Evolutionary conservation across 1,284 basidiomycete species (phyloP).

Genomic region (Coriolopsis trogii): DNA sequence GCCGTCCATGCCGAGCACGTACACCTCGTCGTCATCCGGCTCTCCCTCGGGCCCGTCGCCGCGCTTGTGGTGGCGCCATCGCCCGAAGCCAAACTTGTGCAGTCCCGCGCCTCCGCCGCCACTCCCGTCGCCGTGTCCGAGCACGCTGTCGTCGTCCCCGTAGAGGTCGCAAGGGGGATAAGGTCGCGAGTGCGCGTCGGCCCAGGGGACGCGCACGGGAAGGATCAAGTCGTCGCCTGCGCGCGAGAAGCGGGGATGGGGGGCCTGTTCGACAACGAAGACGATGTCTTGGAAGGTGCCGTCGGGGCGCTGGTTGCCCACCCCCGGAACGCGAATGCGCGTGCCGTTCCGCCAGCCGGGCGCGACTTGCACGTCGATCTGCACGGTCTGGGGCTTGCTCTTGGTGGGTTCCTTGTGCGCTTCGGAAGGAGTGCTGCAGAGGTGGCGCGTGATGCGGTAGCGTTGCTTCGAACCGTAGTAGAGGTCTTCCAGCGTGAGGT

Average conservation of each 20-base stretch:
- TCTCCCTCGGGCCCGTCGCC: constrained; percentile 14
- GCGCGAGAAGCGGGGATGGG: constrained; percentile 71
- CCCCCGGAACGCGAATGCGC: constrained; percentile 73
- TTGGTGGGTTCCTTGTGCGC: no score
- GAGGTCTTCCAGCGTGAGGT: constrained; percentile 83
- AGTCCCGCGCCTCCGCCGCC: constrained; percentile 6
- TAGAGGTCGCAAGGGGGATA: constrained; percentile 12
- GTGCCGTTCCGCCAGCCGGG: constrained; percentile 77
- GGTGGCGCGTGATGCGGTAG: constrained; percentile 75
- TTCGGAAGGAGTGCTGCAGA: constrained; percentile 12
- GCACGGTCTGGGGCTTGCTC: constrained; percentile 69
- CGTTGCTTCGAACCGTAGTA: constrained; percentile 81
- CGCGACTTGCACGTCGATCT: constrained; percentile 75
- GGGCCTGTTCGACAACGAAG: constrained; percentile 79
- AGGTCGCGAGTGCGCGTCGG: constrained; percentile 55
- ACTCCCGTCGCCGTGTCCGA: constrained; percentile 8
- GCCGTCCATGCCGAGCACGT: constrained; percentile 73
- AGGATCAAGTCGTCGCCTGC: constrained; percentile 74
- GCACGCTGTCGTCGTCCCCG: constrained; percentile 5
- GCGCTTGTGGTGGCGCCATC: constrained; percentile 1
- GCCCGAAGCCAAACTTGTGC: constrained; percentile 11
- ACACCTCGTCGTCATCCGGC: constrained; percentile 48
- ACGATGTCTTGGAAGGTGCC: constrained; percentile 77
- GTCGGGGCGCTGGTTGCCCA: constrained; percentile 76
- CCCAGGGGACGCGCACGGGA: constrained; percentile 71